Percentiles rank a stretch among this genome's conserved stretches.
These are phyloP conservation scores for Kwoniella sp. DNA, from an alignment of 768 basidiomycete genomes.

Conservation along the genomic window DNA sequence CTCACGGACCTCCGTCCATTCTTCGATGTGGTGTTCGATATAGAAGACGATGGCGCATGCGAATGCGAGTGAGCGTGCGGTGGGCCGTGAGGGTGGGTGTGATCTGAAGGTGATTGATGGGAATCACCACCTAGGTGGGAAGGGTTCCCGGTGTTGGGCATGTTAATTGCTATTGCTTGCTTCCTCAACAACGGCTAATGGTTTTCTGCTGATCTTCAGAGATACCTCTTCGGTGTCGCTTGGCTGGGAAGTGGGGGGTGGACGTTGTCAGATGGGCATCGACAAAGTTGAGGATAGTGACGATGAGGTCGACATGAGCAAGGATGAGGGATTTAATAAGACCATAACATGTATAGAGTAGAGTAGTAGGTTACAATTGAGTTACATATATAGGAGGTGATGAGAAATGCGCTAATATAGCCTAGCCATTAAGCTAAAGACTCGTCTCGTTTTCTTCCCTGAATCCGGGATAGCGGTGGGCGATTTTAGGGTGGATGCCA, in stretches of 20 bases:
- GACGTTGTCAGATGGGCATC: too few relatives aligned
- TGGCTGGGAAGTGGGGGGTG: too few relatives aligned
- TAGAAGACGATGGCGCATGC: conserved; percentile 1
- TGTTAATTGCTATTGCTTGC: not conserved
- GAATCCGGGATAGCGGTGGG: not conserved
- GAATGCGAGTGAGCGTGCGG: not conserved
- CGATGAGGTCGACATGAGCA: too few relatives aligned
- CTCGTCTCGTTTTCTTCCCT: not conserved
- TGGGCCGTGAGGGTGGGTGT: not conserved
- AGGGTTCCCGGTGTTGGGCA: conserved; percentile 1
- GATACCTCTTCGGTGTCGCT: too few relatives aligned
- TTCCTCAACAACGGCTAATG: too few relatives aligned
- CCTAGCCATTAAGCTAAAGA: not conserved
- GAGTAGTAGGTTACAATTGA: not conserved
- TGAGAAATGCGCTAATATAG: not conserved
- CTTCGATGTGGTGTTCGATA: conserved; percentile 9
- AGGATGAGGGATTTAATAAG: not conserved
- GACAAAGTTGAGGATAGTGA: too few relatives aligned
- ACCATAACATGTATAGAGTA: not conserved
- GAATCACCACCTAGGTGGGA: not conserved
- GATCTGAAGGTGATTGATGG: conserved; percentile 1
- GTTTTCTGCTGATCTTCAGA: too few relatives aligned
- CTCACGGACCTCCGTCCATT: conserved; percentile 19
- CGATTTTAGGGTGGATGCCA: not conserved
- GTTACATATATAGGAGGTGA: not conserved